Evolutionary conservation across 2,329 filamentous ascomycete species (phyloP), one percentile per base, ranked within the genome.

Genomic region (Alternaria angustiovoidea): DNA sequence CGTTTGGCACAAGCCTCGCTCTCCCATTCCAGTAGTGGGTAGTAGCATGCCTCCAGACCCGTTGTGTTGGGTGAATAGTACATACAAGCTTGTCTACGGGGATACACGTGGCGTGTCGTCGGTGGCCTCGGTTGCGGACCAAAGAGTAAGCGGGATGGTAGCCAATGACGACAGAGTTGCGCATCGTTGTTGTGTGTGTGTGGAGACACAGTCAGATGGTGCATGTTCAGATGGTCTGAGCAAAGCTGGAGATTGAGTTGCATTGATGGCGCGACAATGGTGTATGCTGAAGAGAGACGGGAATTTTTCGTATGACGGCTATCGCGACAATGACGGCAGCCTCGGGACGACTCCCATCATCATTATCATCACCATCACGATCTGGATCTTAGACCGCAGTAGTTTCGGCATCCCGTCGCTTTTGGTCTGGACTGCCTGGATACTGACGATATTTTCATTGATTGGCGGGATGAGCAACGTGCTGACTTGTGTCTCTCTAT

Each of bases 31-130:
- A 51, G 54, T 48, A 49, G 46, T 55, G 54, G 44, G 56, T 51
- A 55, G 57, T 55, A 65, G 71, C 70, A 71, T 69, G 67, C 69
- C 62, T 55, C 57, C 42, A 48, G 66, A 59, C 61, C 66, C 63
- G 54, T 47, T 42, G 59, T 54, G 54, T 34, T 54, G 61, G 59
- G 48, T 54, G 48, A 41, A 47, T 60, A 39, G 53, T 39, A 43
- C 53, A 32, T 46, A 34, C 51, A 54, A 56, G 60, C 59, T 61
- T 65, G 63, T 64, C 62, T 68, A 51, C 54, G 47, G 54, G 67
- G 60, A 69, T 76, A 77, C 72, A 78, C 76, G 76, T 78, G 76
- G 73, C 76, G 68, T n/a, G 62, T 69, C 59, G 61, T 72, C 57
- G 71, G 65, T 78, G 73, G 75, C 57, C 59, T 63, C 54, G 56